A percentile compares a stretch with the other conserved stretches of the same genome.
phyloP scores from a whole-genome alignment of 179 eudicot species.

The Sideroxylon spinosum region DNA sequence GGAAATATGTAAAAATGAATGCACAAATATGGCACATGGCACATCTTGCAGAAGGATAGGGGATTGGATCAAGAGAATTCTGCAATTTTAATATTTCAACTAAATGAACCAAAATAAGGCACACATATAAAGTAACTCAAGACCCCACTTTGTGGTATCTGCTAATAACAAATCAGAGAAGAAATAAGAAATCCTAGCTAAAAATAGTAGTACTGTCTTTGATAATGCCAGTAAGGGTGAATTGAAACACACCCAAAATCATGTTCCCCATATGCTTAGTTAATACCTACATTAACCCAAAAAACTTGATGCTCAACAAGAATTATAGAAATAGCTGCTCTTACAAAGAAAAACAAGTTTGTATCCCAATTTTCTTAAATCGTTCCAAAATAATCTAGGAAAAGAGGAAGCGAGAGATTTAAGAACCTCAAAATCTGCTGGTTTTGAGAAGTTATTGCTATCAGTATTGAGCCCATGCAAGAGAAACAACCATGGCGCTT shows the following conservation, averaged over 20 bases:
- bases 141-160: background rate
- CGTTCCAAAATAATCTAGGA: background rate
- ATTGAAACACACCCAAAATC: background rate
- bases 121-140: background rate
- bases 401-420: background rate
- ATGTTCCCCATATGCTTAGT: background rate
- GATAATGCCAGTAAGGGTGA: background rate
- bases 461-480: conserved; percentile 94
- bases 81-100: background rate
- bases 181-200: background rate
- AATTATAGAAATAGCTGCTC: background rate
- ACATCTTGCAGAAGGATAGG: conserved; percentile 1
- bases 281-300: background rate
- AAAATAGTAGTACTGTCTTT: no score
- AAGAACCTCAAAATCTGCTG: conserved; percentile 83
- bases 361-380: background rate
- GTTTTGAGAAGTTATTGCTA: conserved; percentile 77
- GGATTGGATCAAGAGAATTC: no score
- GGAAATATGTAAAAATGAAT: background rate
- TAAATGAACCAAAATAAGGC: background rate
- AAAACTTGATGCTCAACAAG: background rate
- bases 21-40: background rate
- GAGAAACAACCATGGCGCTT: conserved; percentile 62
- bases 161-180: background rate
- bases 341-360: background rate